Evolutionary conservation across 345 rosid species (phyloP).

Genomic region (Trapa bicornis): DNA sequence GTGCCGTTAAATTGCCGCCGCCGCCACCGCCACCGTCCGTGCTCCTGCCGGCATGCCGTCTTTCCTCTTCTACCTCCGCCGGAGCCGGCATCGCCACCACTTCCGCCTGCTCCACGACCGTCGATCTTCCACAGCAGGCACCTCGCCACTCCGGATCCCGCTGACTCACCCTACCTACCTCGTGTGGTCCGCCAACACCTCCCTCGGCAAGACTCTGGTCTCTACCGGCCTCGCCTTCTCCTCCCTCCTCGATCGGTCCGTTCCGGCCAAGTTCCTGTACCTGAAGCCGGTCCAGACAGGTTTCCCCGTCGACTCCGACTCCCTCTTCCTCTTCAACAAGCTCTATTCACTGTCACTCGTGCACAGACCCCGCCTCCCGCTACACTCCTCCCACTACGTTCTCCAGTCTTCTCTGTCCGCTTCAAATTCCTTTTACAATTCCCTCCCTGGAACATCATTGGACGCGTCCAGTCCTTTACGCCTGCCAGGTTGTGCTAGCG

Average conservation of each 20-base stretch:
- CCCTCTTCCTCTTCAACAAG: conserved; percentile 58
- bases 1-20: conserved; percentile 3
- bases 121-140: conserved; percentile 8
- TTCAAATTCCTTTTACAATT: conserved; percentile 17
- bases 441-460: background rate
- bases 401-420: conserved; percentile 48
- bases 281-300: conserved; percentile 88
- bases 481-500: conserved; percentile 5
- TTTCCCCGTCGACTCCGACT: conserved; percentile 85
- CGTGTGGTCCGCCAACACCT: conserved; percentile 82
- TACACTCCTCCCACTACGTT: conserved; percentile 47
- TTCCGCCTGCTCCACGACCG: conserved; percentile 17
- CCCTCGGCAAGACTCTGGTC: conserved; percentile 88
- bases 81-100: conserved; percentile 9
- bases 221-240: conserved; percentile 84
- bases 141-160: conserved; percentile 21
- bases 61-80: conserved; percentile 8
- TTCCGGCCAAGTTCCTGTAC: conserved; percentile 42
- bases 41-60: background rate
- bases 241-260: conserved; percentile 39
- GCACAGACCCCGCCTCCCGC: conserved; percentile 21
- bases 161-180: conserved; percentile 62
- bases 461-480: background rate
- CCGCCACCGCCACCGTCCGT: background rate
- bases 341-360: conserved; percentile 51